These are phyloP conservation scores for Phytomonas sp. DNA, from an alignment of 208 protist species.

Conservation along the genomic window DNA sequence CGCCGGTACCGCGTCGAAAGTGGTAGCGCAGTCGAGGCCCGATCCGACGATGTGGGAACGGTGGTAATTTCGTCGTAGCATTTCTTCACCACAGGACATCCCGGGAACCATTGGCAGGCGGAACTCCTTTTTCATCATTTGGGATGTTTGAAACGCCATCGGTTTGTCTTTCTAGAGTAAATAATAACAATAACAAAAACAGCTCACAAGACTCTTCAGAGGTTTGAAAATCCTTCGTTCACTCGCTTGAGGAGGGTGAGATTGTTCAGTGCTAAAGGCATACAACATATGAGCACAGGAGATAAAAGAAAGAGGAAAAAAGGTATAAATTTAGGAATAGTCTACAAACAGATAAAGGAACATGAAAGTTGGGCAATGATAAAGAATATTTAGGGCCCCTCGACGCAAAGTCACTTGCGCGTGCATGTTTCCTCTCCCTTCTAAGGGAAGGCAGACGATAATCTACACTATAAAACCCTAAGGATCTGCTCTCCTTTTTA, in stretches of 20 bases:
- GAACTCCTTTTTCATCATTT: constrained; percentile 85
- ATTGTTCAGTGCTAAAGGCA: not conserved
- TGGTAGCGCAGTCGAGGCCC: constrained; percentile 30
- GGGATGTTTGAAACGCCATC: constrained; percentile 75
- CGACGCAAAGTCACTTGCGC: not conserved
- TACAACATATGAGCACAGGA: not conserved
- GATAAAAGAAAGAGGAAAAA: constrained; percentile 2
- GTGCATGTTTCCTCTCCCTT: not conserved
- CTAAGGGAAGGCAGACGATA: not conserved
- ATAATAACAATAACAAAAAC: constrained; percentile 10
- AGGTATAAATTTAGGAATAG: not conserved
- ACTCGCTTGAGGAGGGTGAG: not conserved
- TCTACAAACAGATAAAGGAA: not conserved
- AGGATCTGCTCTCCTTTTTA: not conserved
- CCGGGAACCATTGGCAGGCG: constrained; percentile 87
- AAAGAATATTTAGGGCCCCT: not conserved
- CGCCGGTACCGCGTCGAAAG: constrained; percentile 39
- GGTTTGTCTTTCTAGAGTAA: not conserved
- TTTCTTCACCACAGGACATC: constrained; percentile 80
- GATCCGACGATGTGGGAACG: constrained; percentile 53
- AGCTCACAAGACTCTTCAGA: not conserved
- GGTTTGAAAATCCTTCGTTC: not conserved
- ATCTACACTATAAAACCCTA: not conserved
- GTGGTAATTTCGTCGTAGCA: constrained; percentile 87
- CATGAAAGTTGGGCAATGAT: not conserved